These are phyloP conservation scores for Chaetomidium leptoderma DNA, from an alignment of 495 filamentous ascomycete genomes.

Conservation along the genomic window DNA sequence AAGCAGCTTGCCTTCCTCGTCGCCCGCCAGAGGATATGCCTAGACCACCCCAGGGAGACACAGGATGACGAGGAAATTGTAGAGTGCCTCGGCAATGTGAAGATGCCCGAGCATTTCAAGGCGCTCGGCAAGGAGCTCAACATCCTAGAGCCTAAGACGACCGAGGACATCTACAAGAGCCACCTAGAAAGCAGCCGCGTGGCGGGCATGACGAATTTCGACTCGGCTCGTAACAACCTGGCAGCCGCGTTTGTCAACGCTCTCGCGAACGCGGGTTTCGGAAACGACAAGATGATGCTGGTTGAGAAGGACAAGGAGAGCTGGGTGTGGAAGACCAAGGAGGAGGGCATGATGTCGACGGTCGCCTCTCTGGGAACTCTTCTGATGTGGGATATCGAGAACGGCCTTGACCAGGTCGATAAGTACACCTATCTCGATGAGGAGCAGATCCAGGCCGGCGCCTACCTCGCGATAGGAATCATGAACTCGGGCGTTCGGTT, in stretches of 20 bases:
- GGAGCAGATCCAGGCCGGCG: conserved; percentile 83
- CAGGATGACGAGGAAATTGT: conserved; percentile 63
- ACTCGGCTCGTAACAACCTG: conserved; percentile 92
- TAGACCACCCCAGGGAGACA: conserved; percentile 59
- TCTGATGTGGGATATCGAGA: conserved; percentile 84
- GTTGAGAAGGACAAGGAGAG: conserved; percentile 73
- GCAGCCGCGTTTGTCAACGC: conserved; percentile 95
- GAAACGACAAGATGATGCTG: conserved; percentile 95
- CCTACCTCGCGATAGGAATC: conserved; percentile 84
- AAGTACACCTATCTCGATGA: conserved; percentile 83
- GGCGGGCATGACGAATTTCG: conserved; percentile 85
- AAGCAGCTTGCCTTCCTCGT: conserved; percentile 94
- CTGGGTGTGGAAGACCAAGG: conserved; percentile 99
- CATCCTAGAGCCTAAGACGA: conserved; percentile 91
- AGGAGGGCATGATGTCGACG: conserved; percentile 94
- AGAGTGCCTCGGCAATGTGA: conserved; percentile 82
- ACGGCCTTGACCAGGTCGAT: conserved; percentile 84
- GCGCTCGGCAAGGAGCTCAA: conserved; percentile 91
- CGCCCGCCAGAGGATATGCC: conserved; percentile 82
- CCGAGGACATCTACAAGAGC: conserved; percentile 99
- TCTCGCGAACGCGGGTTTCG: conserved; percentile 93
- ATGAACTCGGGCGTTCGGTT: conserved; percentile 85
- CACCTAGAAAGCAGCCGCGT: conserved; percentile 93
- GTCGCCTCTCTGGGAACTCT: conserved; percentile 89
- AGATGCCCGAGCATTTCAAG: conserved; percentile 88